Evolutionary conservation across 2,329 filamentous ascomycete genomes (phyloP), one percentile per base, ranked within the genome.

Genomic region (Ceratocystis harringtonii): DNA sequence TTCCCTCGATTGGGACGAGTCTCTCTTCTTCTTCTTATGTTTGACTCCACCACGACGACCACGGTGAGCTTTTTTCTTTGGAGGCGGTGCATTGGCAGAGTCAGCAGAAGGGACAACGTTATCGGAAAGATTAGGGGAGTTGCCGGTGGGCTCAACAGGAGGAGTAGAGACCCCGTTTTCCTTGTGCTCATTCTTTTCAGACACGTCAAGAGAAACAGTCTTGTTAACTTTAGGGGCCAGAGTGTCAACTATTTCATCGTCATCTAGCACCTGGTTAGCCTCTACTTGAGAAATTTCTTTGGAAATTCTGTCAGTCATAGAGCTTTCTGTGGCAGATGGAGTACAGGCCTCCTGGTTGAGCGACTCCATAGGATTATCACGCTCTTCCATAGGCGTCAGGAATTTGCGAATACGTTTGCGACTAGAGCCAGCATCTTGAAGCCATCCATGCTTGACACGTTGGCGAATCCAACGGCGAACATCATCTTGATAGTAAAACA

Each of bases 41-140:
- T 87, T 86, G 19, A 82, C 81, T 1, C 88, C 88, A 25, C 87
- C 88, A 61, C 88, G 81, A n/a, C 83, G 80, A 3, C 88, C 88
- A 65, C 88, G 80, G 65, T 88, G 86, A 0, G 82, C 80, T 72
- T 87, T 89, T 72, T 84, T 87, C 73, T 87, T 79, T 4, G 75
- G 74, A 1, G 72, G 72, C 10, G 72, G 64, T 63, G 70, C 64
- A 57, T 72, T 71, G 0, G 69, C 69, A 2, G 44, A 25, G 32
- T 43, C 61, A 15, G 30, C 32, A 48, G 55, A 43, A 30, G 61
- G 61, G 28, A 43, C 36, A 36, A 36, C 43, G 28, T 67, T 64
- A 22, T 66, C 64, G 17, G 62, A 68, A 41, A 61, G 57, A 22
- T 44, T 61, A 22, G 67, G 61, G 50, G 61, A 61, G 5, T n/a